Base-by-base conservation (phyloP, 1,139 yeast species). In the Kodamaea arcana region DNA sequence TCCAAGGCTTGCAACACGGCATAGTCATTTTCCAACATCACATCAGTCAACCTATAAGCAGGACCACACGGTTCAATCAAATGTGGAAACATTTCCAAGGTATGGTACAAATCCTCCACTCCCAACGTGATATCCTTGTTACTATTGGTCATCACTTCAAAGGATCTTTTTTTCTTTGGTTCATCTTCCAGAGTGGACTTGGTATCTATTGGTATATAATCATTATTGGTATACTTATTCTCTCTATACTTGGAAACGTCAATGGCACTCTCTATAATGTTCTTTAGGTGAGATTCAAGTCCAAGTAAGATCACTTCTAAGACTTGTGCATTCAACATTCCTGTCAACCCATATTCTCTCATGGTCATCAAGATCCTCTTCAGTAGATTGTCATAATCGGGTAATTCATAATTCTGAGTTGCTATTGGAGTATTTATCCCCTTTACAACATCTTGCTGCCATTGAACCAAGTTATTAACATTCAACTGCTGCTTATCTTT, bases 361-460 rank as follows among this genome's bases (percentile, higher is more conserved):
- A 94, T 84, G 4, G 83, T 80, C 58, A 95, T 94, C 26, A 82
- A 62, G 69, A 92, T 80, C 34, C 92, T 71, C 24, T 80, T 69
- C 34, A 78, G 75, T 33, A 94, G 60, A 31, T 75, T 73, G 32
- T 82, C 92, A 28, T 72, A 67, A 47, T 92, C 97, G 0, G 97
- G 97, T 11, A 92, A 60, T 44, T 92, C 92, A 52, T 71, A 85
- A 27, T 77, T 70, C 46, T 90, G 95, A 1, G 87, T 70, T 1
- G 94, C 75, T 26, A 92, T 66, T 4, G 94, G 94, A 2, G 94
- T 78, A 47, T 86, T 87, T 36, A 87, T 77, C n/a, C 94, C 94
- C 52, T 83, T 90, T 33, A 83, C 75, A 17, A 92, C 88, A 54
- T 94, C 98, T 56, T 88, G 96, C 20, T 94, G 88, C 94, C 96